Evolutionary conservation across 1,139 yeast genomes (phyloP).

Genomic region (Ogataea hybrid): DNA sequence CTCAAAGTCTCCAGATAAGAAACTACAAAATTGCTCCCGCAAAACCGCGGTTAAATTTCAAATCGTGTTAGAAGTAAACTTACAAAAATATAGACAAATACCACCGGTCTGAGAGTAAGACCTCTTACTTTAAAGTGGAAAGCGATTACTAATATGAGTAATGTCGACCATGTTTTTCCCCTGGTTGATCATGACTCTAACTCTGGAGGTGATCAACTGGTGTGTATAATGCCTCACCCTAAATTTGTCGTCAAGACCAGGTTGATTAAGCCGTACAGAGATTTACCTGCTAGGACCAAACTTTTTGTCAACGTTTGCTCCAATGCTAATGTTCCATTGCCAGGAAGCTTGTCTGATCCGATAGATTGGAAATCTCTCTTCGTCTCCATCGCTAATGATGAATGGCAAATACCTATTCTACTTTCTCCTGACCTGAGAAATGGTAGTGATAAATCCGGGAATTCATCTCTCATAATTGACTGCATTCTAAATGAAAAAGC

Average conservation of each 20-base stretch:
- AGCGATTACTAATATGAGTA: too few species aligned
- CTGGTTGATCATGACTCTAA: too few species aligned
- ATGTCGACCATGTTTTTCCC: too few species aligned
- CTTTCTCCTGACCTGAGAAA: too few species aligned
- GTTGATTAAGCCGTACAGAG: slow-evolving; percentile 37
- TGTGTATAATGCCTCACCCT: slow-evolving; percentile 41
- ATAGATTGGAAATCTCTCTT: slow-evolving; percentile 60
- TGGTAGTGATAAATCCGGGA: slow-evolving; percentile 69
- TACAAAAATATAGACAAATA: too few species aligned
- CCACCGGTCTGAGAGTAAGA: too few species aligned
- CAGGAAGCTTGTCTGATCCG: slow-evolving; percentile 34
- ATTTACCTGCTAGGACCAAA: slow-evolving; percentile 44
- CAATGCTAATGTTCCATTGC: slow-evolving; percentile 61
- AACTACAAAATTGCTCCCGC: too few species aligned
- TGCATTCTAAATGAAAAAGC: slow-evolving; percentile 67
- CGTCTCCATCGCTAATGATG: slow-evolving; percentile 63
- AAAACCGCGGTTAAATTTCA: too few species aligned
- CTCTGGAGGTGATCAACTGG: neutral
- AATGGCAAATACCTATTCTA: slow-evolving; percentile 90
- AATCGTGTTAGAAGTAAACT: too few species aligned
- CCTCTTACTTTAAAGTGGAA: too few species aligned
- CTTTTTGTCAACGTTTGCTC: slow-evolving; percentile 79
- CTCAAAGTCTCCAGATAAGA: too few species aligned
- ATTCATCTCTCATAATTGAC: slow-evolving; percentile 63
- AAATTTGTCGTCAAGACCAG: slow-evolving; percentile 67